Evolutionary conservation across 257 asterid species (phyloP).

Genomic region (Lycium ferocissimum): DNA sequence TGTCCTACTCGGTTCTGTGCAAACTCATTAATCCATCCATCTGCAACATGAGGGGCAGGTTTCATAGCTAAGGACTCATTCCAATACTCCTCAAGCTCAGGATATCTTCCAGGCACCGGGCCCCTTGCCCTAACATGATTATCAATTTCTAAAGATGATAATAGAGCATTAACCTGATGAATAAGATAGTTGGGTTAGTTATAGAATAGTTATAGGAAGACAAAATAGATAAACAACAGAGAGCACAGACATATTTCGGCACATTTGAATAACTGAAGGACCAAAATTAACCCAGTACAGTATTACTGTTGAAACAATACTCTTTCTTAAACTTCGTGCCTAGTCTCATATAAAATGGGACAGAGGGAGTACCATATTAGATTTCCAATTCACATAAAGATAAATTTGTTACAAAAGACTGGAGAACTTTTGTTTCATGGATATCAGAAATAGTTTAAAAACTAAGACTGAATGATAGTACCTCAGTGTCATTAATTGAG

Average conservation of each 20-base stretch:
- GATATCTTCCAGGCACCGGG: slow-evolving; percentile 71
- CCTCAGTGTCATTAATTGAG: slow-evolving; percentile 13
- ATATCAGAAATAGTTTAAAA: background rate
- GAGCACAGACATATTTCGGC: background rate
- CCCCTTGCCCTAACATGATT: slow-evolving; percentile 73
- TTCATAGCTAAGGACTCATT: slow-evolving; percentile 84
- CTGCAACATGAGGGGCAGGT: slow-evolving; percentile 63
- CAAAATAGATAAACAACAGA: background rate
- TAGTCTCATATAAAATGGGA: no score
- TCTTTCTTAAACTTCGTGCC: background rate
- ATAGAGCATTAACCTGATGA: slow-evolving; percentile 88
- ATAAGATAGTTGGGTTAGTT: background rate
- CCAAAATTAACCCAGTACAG: background rate
- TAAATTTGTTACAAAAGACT: background rate
- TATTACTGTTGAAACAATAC: background rate
- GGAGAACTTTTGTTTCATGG: background rate
- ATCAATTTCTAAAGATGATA: slow-evolving; percentile 89
- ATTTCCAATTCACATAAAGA: background rate
- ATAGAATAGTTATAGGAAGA: slow-evolving; percentile 6
- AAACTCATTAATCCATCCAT: slow-evolving; percentile 92
- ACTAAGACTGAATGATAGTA: background rate
- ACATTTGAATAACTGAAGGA: slow-evolving; percentile 3
- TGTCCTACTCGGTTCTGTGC: slow-evolving; percentile 58
- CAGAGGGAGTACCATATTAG: no score
- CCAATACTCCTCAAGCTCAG: slow-evolving; percentile 94